Conservation (phyloP, 345 rosid genomes). For the Geranium rotundifolium region DNA sequence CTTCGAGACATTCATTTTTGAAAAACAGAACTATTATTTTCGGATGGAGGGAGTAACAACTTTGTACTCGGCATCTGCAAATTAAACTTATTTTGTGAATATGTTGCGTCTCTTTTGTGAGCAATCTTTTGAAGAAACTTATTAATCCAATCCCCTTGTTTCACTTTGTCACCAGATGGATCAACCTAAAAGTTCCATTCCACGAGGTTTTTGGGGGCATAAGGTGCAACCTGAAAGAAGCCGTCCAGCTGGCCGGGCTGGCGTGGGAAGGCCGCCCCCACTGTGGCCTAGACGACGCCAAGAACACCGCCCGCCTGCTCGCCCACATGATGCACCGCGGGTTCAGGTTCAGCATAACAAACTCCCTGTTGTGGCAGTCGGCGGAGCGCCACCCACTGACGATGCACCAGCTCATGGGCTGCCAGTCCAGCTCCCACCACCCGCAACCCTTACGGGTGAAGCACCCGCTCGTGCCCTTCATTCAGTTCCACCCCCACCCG, state of each 20-base stretch:
- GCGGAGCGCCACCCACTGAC: slow-evolving; percentile 12
- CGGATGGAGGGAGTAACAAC: too few species aligned
- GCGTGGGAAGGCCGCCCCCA: slow-evolving; percentile 46
- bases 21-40: too few species aligned
- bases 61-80: too few species aligned
- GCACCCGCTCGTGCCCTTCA: slow-evolving; percentile 14
- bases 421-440: slow-evolving; percentile 6
- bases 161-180: slow-evolving; percentile 28
- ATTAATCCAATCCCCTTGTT: slow-evolving; percentile 1
- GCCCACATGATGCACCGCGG: slow-evolving; percentile 37
- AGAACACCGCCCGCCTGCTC: slow-evolving; percentile 42
- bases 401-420: slow-evolving; percentile 15
- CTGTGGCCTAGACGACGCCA: slow-evolving; percentile 47
- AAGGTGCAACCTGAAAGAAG: slow-evolving; percentile 40
- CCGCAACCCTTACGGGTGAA: slow-evolving; percentile 16
- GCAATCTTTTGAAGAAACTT: too few species aligned
- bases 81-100: too few species aligned
- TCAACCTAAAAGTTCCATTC: slow-evolving; percentile 46
- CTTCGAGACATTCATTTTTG: too few species aligned
- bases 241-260: slow-evolving; percentile 37
- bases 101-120: too few species aligned
- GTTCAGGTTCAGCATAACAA: slow-evolving; percentile 35
- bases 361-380: slow-evolving; percentile 29
- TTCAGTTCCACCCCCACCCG: slow-evolving; percentile 24
- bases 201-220: slow-evolving; percentile 29